Base-by-base conservation (phyloP, 2,329 filamentous ascomycete species). In the Penicillium palitans region DNA sequence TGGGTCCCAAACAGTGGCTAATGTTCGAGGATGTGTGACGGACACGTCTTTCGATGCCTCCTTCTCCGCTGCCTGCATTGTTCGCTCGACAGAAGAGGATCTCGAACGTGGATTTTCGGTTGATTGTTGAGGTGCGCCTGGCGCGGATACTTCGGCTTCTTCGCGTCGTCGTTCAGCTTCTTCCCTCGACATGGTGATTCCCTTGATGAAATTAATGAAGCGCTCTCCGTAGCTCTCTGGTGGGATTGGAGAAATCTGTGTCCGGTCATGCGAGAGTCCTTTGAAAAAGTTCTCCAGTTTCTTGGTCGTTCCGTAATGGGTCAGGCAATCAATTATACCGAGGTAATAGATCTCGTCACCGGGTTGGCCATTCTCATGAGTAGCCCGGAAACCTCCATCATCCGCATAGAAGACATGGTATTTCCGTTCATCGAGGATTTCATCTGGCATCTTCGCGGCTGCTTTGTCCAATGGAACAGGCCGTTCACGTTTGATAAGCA, bases 261-360 rank as follows among this genome's bases (percentile, higher is more conserved):
- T 87, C 68, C 91, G 88, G 68, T 95, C 90, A 68, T 87, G 85
- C 2, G 89, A 91, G 59, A 98, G 80, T 39, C 95, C 93, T 80
- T 99, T 99, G 89, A 93, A 95, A 77, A 98, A 95, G 76, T 98
- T 89, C 76, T 99, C 95, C 61, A 93, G 85, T 72, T 95, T 93
- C 79, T 99, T 99, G 76, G 96, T 85, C 64, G 93, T 87, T 66
- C 92, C 92, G 74, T 98, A 99, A 74, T 97, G 91, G 68, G 95
- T 99, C 69, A 99, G 81, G 75, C 95, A 99, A 77, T 99, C 95
- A 74, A 99, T 99, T 68, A 99, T 96, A 37, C 95, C 96, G 8
- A 99, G 85, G 73, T 99, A 99, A 76, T 99, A 99, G 42, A 99
- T 92, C 76, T 96, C 91, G 55, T 97, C 91, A 2, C 89, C 93